phyloP scores from a whole-genome alignment of 2,329 filamentous ascomycete species.

The Cercospora sp. region DNA sequence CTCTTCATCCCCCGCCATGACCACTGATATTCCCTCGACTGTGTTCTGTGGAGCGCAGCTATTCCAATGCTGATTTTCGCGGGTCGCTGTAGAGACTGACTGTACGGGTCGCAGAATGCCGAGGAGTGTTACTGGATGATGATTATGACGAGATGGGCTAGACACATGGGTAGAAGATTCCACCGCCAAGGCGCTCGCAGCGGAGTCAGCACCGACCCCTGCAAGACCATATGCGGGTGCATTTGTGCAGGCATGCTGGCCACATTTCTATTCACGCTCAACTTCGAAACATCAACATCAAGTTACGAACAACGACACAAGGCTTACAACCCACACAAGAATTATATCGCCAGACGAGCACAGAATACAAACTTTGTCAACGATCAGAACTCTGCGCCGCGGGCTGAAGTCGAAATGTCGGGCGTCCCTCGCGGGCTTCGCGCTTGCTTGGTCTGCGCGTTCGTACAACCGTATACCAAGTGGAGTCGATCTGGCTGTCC shows the following conservation, averaged over 20 bases:
- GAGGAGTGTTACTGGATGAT: background rate
- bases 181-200: background rate
- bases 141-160: background rate
- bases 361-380: background rate
- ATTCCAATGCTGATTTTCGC: background rate
- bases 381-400: background rate
- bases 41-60: background rate
- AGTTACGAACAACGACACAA: background rate
- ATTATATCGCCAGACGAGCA: background rate
- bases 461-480: conserved; percentile 78
- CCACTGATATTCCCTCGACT: conserved; percentile 13
- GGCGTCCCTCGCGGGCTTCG: conserved; percentile 73
- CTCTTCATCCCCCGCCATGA: conserved; percentile 32
- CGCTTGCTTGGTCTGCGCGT: conserved; percentile 80
- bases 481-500: conserved; percentile 88
- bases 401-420: conserved; percentile 39
- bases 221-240: background rate
- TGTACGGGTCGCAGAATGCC: background rate
- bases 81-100: conserved; percentile 12
- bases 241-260: background rate
- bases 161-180: background rate
- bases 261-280: conserved; percentile 1
- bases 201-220: background rate
- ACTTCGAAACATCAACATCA: background rate
- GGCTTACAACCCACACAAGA: background rate